A percentile compares a stretch with the other conserved stretches of the same genome.
Evolutionary conservation across 225 moss, liverwort and hornwort species (phyloP).

Genomic region (Pseudisothecium myosuroides): DNA sequence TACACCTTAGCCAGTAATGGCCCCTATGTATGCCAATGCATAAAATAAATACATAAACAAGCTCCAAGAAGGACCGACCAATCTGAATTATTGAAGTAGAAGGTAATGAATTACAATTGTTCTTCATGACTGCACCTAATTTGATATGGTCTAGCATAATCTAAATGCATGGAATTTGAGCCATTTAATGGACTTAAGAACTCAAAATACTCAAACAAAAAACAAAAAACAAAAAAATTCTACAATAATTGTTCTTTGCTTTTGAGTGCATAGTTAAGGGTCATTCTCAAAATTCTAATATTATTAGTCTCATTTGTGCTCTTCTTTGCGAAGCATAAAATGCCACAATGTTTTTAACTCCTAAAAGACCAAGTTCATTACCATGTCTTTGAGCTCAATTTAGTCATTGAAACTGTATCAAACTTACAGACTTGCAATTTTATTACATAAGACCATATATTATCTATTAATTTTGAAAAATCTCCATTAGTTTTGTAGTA

Average conservation of each 20-base stretch:
- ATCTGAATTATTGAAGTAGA: fast-evolving
- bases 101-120: not conserved
- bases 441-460: not conserved
- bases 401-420: not conserved
- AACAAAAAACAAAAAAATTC: not conserved
- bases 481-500: not conserved
- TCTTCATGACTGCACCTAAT: not conserved
- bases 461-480: not conserved
- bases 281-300: not conserved
- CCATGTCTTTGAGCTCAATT: not conserved
- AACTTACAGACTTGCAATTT: not conserved
- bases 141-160: not conserved
- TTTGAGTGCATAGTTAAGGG: not conserved
- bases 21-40: not conserved
- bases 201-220: no score
- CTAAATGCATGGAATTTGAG: not conserved
- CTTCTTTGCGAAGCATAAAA: not conserved
- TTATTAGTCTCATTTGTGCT: not conserved
- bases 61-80: not conserved
- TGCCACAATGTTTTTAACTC: fast-evolving
- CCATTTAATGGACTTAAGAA: no score
- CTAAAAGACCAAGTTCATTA: not conserved
- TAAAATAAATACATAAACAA: not conserved
- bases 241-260: fast-evolving
- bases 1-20: not conserved